phyloP scores from a whole-genome alignment of 768 basidiomycete genomes.

The Tulasnella sp. region DNA sequence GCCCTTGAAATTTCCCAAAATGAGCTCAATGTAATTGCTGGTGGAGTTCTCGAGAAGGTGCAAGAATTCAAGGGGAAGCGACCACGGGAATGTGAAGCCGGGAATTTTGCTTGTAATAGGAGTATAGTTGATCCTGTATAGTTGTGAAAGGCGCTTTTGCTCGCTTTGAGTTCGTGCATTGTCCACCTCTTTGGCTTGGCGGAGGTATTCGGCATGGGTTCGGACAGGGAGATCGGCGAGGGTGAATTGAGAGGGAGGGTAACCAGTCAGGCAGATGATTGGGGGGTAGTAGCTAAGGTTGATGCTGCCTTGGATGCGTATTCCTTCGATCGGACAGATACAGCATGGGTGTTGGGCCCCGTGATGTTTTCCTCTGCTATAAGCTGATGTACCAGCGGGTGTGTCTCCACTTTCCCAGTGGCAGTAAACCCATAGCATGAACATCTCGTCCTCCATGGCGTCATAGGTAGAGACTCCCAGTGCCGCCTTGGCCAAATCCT shows the following conservation, averaged over 20 bases:
- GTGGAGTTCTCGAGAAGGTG: conserved; percentile 54
- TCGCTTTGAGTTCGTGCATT: conserved; percentile 32
- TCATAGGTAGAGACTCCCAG: conserved; percentile 45
- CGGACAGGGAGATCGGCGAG: not conserved
- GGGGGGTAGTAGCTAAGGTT: conserved; percentile 40
- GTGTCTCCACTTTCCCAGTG: too few species aligned
- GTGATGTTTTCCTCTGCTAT: conserved; percentile 50
- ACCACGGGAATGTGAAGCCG: conserved; percentile 46
- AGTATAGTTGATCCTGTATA: conserved; percentile 46
- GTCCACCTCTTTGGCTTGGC: conserved; percentile 9
- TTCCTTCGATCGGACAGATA: conserved; percentile 47
- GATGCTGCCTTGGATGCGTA: conserved; percentile 26
- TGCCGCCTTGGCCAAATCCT: conserved; percentile 47
- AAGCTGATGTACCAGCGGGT: too few species aligned
- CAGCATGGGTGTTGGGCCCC: conserved; percentile 48
- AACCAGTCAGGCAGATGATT: too few species aligned
- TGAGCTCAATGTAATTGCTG: conserved; percentile 47
- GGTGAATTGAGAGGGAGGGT: too few species aligned
- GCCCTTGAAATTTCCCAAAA: conserved; percentile 51
- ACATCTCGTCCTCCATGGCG: conserved; percentile 38
- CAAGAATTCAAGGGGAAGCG: conserved; percentile 56
- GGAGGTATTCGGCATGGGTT: not conserved
- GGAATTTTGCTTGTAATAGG: conserved; percentile 44
- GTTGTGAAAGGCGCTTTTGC: conserved; percentile 38
- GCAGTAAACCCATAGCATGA: too few species aligned